Percentiles rank a stretch among this genome's conserved stretches.
These are phyloP conservation scores for Begonia loranthoides DNA, from an alignment of 306 rosid genomes.

Conservation along the genomic window DNA sequence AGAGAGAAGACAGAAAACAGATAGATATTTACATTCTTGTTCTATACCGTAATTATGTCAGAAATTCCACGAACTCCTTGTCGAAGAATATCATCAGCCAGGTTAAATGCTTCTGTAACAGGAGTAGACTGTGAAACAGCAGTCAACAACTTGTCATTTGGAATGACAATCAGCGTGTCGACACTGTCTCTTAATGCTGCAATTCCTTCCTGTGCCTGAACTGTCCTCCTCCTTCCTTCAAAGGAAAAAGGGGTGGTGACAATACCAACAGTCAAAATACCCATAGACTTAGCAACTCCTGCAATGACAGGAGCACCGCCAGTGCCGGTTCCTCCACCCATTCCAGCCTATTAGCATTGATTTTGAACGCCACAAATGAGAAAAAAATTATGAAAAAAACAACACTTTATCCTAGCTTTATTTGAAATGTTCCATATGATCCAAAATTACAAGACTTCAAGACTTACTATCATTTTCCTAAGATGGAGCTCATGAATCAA, in stretches of 20 bases:
- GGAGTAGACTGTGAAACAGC: constrained; percentile 96
- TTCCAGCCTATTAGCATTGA: constrained; percentile 65
- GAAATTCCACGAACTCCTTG: constrained; percentile 99
- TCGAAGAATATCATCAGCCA: constrained; percentile 95
- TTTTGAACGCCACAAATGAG: constrained; percentile 9
- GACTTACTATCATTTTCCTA: neutral
- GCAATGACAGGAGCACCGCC: constrained; percentile 98
- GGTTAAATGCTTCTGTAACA: constrained; percentile 94
- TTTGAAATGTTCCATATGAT: neutral
- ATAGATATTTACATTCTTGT: too few species aligned
- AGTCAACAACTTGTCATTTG: constrained; percentile 92
- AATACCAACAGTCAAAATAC: constrained; percentile 91
- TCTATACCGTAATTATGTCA: constrained; percentile 84
- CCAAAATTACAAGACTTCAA: neutral
- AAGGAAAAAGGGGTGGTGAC: constrained; percentile 97
- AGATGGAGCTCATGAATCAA: neutral
- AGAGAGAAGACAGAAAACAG: too few species aligned
- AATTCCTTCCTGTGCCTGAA: constrained; percentile 99
- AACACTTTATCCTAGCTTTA: neutral
- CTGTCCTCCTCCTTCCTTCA: constrained; percentile 96
- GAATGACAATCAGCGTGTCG: constrained; percentile 94
- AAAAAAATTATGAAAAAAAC: constrained; percentile 11
- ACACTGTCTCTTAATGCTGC: constrained; percentile 95
- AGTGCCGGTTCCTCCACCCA: constrained; percentile 99
- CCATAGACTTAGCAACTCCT: constrained; percentile 91